Base-by-base conservation (phyloP, 2,329 filamentous ascomycete species). In the Neonectria ditissima region DNA sequence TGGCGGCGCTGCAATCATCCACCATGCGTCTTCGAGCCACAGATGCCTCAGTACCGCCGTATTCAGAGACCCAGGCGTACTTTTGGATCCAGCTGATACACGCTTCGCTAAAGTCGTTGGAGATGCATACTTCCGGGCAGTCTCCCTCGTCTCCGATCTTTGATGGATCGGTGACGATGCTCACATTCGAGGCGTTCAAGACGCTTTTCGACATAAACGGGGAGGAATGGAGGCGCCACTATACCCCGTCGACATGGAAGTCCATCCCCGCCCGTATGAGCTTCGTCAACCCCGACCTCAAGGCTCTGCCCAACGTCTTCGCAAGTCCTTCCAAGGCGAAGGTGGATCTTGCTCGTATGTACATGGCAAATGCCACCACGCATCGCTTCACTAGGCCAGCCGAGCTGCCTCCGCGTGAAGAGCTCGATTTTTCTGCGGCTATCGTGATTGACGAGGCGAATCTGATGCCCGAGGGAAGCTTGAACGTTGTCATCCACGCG, bases 61-160 rank as follows among this genome's bases (percentile, higher is more conserved):
- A 76, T 53, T 77, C 75, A 2, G 74, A 76, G 63, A 77, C 75
- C 0, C 76, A 76, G 34, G 72, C 75, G 1, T 77, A 76, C 45
- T 77, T 77, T 47, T 77, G 75, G 75, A 68, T 76, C 0, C 74
- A 77, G 45, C 55, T 74, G 1, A 65, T 68, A 0, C 74, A 76
- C 2, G 65, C 71, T 1, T 63, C 67, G 4, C 18, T 71, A 2
- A 48, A 63, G 2, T 71, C 70, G 0, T 22, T 74, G 1, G 69
- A 71, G 2, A 14, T 13, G 0, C 41, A 53, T 4, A 6, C 53
- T 0, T 18, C 41, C 1, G 45, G 58, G 3, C 59, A 54, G 26
- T 37, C 20, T 4, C 14, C 20, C 2, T 16, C 41, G 0, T 14
- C 20, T 1, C n/a, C 44, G 0, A 44, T 30, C 0, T 59, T 60